phyloP scores from a whole-genome alignment of 176 grass and related monocot genomes.

The bread wheat (Triticum aestivum) region IWGSC_CS_RefSeq_v2.1 NC_057813.1:136940165-136940664 shows the following conservation, averaged over 20 bases:
- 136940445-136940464: background rate
- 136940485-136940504: background rate
- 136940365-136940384: conserved; percentile 99
- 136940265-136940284: conserved; percentile 85
- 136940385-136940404: conserved; percentile 90
- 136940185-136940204: conserved; percentile 24
- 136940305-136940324: conserved; percentile 51
- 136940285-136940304: conserved; percentile 78
- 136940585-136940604: background rate
- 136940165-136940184: conserved; percentile 16
- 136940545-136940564: background rate
- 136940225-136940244: conserved; percentile 94
- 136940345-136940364: conserved; percentile 82
- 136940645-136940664: background rate
- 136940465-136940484: background rate
- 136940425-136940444: background rate
- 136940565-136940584: background rate
- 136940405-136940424: background rate
- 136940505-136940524: background rate
- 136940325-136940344: conserved; percentile 91
- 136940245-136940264: conserved; percentile 97
- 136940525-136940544: background rate
- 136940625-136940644: background rate
- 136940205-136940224: conserved; percentile 68
- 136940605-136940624: background rate